phyloP scores from a whole-genome alignment of 345 rosid genomes.

The Cardamine chenopodiifolia region DNA sequence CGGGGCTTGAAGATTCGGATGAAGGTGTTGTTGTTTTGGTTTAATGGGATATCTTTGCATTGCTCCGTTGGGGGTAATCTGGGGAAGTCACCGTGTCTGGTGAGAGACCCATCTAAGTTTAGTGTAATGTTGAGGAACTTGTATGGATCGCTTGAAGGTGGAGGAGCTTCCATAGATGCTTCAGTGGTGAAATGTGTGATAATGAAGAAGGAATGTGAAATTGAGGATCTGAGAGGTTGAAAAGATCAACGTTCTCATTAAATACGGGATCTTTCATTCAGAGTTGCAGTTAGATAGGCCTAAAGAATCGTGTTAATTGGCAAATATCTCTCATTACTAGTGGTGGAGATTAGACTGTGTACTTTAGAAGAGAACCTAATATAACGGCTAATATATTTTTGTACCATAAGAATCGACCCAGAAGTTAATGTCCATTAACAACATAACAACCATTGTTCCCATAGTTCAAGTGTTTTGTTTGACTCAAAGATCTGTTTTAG shows the following conservation, averaged over 20 bases:
- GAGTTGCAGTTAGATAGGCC: slow-evolving; percentile 28
- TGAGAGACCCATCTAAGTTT: slow-evolving; percentile 72
- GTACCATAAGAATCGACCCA: slow-evolving; percentile 10
- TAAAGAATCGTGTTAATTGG: slow-evolving; percentile 21
- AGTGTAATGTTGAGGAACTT: slow-evolving; percentile 54
- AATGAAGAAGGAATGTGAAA: slow-evolving; percentile 12
- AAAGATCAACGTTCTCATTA: slow-evolving; percentile 22
- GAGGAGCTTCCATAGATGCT: slow-evolving; percentile 34
- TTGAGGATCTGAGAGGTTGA: slow-evolving; percentile 8
- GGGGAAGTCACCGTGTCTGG: slow-evolving; percentile 52
- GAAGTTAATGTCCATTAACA: slow-evolving; percentile 17
- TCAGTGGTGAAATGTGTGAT: slow-evolving; percentile 20
- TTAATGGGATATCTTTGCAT: slow-evolving; percentile 60
- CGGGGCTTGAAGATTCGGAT: slow-evolving; percentile 64
- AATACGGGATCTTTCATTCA: slow-evolving; percentile 9
- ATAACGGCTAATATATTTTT: slow-evolving; percentile 27
- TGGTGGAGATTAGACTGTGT: slow-evolving; percentile 24
- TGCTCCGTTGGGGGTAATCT: slow-evolving; percentile 43
- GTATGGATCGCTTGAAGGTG: slow-evolving; percentile 53
- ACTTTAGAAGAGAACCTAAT: background rate
- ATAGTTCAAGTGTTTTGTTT: background rate
- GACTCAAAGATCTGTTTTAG: no score
- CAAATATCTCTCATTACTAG: slow-evolving; percentile 25
- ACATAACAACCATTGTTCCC: background rate
- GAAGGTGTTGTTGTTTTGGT: slow-evolving; percentile 52